Evolutionary conservation across 345 rosid genomes (phyloP), one percentile per base, ranked within the genome.

Genomic region (Erucastrum elatum): DNA sequence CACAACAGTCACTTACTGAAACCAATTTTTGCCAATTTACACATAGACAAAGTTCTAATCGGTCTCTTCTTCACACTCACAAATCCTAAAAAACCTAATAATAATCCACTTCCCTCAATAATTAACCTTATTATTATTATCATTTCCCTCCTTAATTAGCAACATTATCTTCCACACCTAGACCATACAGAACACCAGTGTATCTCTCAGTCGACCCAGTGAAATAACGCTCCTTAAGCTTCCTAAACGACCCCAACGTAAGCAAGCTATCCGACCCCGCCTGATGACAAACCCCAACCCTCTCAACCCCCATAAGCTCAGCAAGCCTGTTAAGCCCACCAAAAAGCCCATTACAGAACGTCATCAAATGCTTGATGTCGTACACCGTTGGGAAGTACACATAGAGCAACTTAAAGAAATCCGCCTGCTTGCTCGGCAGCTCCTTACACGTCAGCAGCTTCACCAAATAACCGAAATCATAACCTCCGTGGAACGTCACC

Each of bases 231-330:
- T 91, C 94, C 75, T 88, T 91, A 83, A 93, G 87, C 89, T 93
- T 93, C 90, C 88, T 87, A 84, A 88, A 93, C 6, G 97, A 85
- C 86, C 89, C 87, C 7, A 90, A 85, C 6, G 98, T 93, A 76
- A 93, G 93, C 93, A 93, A 88, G 70, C 98, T 93, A 82, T 93
- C 98, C 0, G 98, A 93, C 49, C 98, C 98, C 0, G 97, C 97
- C 73, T 90, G 97, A 84, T 93, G 97, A 79, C 91, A 86, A 7
- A 86, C 66, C 10, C 94, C 98, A 37, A 93, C 82, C 82, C 98
- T 87, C 69, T 93, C 98, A 15, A 93, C 98, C 39, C 92, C 96
- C 94, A 93, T 83, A 59, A 88, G 81, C 85, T 93, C 96, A 0
- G 97, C 98, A 2, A 93, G 92, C 86, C 90, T 90, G 87, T 87